Evolutionary conservation across 306 rosid genomes (phyloP).

Genomic region (Citrullus amarus): DNA sequence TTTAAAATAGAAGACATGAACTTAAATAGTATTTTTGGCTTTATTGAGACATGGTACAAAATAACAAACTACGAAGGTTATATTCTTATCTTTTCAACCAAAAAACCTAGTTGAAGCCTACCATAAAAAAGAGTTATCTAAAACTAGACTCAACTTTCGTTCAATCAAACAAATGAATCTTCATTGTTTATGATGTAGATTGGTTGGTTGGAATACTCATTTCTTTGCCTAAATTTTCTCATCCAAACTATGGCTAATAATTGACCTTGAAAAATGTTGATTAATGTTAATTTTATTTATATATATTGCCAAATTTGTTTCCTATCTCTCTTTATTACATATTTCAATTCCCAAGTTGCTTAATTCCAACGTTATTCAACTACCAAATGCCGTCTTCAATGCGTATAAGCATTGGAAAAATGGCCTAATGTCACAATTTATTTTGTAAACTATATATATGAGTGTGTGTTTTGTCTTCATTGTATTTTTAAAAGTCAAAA

Average conservation of each 20-base stretch:
- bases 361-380: background rate
- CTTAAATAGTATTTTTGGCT: background rate
- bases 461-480: background rate
- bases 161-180: background rate
- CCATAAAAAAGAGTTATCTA: background rate
- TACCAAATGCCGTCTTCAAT: background rate
- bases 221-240: background rate
- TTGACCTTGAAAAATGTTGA: background rate
- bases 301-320: background rate
- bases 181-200: background rate
- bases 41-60: background rate
- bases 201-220: background rate
- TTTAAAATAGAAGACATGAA: background rate
- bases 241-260: background rate
- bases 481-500: background rate
- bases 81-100: background rate
- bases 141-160: background rate
- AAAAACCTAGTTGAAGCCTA: background rate
- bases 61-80: too few relatives aligned
- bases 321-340: background rate
- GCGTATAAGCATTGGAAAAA: background rate
- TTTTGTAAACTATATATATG: background rate
- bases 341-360: background rate
- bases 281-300: background rate
- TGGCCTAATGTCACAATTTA: background rate